Evolutionary conservation across 768 basidiomycete genomes (phyloP).

Genomic region (Hemileccinum rubropunctum): DNA sequence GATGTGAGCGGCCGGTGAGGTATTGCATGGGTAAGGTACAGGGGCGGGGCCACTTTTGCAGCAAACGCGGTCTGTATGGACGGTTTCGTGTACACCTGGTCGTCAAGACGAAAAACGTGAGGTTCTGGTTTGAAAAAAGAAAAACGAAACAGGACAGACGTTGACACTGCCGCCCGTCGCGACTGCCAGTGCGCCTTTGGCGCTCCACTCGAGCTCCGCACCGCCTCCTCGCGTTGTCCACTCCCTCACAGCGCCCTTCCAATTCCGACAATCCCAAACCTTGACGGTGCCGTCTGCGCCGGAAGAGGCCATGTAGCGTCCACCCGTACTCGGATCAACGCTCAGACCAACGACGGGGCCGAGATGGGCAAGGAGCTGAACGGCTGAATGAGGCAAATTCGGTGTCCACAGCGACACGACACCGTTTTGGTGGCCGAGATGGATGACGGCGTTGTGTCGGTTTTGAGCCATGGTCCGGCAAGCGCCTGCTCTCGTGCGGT

Average conservation of each 20-base stretch:
- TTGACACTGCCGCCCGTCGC: conserved; percentile 83
- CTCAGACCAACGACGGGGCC: conserved; percentile 81
- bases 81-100: conserved; percentile 70
- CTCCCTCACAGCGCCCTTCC: conserved; percentile 83
- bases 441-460: conserved; percentile 87
- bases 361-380: conserved; percentile 87
- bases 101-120: not conserved
- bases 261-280: conserved; percentile 96
- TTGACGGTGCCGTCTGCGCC: conserved; percentile 89
- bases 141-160: conserved; percentile 41
- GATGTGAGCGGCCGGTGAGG: conserved; percentile 74
- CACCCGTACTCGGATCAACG: conserved; percentile 82
- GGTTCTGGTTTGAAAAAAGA: not conserved
- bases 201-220: conserved; percentile 80
- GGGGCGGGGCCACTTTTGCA: conserved; percentile 57
- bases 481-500: conserved; percentile 87
- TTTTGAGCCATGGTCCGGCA: conserved; percentile 90
- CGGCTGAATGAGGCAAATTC: conserved; percentile 86
- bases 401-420: conserved; percentile 97
- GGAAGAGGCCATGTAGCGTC: conserved; percentile 87
- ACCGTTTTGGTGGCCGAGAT: conserved; percentile 94
- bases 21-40: conserved; percentile 88
- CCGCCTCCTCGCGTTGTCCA: conserved; percentile 71
- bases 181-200: conserved; percentile 77
- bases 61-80: conserved; percentile 56